Conservation (phyloP, 2,329 filamentous ascomycete genomes). For the Pseudopyrenochaeta lycopersici region DNA sequence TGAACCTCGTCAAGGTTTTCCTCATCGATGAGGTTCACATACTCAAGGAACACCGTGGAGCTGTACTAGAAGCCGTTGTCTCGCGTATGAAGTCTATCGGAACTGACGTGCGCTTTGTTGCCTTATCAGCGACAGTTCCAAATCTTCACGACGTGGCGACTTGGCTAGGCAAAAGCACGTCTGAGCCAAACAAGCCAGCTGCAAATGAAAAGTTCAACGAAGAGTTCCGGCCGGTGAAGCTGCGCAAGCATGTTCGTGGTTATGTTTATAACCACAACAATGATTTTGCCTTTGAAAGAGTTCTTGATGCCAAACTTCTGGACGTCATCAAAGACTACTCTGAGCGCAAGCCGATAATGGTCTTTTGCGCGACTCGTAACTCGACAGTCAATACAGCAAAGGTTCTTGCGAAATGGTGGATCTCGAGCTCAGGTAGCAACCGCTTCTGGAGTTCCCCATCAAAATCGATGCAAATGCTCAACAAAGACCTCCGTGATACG, state of each 20-base stretch:
- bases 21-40: slow-evolving; percentile 91
- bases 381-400: slow-evolving; percentile 74
- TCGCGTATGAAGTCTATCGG: slow-evolving; percentile 87
- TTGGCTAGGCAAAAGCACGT: slow-evolving; percentile 76
- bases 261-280: slow-evolving; percentile 68
- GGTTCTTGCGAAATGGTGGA: slow-evolving; percentile 73
- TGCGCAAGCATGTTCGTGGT: slow-evolving; percentile 80
- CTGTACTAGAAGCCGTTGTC: slow-evolving; percentile 83
- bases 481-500: slow-evolving; percentile 67
- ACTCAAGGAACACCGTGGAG: slow-evolving; percentile 79
- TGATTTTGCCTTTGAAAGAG: slow-evolving; percentile 79
- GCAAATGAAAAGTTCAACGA: slow-evolving; percentile 76
- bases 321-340: slow-evolving; percentile 73
- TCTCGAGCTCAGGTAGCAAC: slow-evolving; percentile 57
- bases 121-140: slow-evolving; percentile 83
- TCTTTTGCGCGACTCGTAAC: slow-evolving; percentile 83
- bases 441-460: slow-evolving; percentile 71
- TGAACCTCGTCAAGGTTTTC: slow-evolving; percentile 79
- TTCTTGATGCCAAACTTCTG: slow-evolving; percentile 71
- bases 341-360: slow-evolving; percentile 77
- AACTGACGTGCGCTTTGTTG: slow-evolving; percentile 78
- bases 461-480: slow-evolving; percentile 61
- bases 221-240: slow-evolving; percentile 78
- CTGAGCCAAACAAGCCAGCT: slow-evolving; percentile 70
- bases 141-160: slow-evolving; percentile 81